Evolutionary conservation across 1,284 basidiomycete species (phyloP), one percentile per base, ranked within the genome.

Genomic region (Mycena sp.): DNA sequence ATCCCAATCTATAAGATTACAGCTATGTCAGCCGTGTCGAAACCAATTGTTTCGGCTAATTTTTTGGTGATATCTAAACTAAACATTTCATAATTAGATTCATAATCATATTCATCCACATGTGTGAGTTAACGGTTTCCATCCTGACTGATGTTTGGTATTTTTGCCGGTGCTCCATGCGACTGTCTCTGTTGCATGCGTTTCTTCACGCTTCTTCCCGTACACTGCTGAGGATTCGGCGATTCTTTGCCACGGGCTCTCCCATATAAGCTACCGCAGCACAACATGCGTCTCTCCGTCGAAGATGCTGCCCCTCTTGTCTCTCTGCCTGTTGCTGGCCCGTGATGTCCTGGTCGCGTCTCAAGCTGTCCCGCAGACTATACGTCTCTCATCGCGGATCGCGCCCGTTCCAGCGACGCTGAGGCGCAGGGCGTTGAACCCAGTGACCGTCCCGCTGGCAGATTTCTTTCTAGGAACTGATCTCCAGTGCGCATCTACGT

Each of bases 381-480:
- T 85, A 50, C 70, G 68, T 9, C 70, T 85, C 14, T 75, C 77
- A 29, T 79, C 82, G 16, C 78, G 82, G 37, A 71, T 69, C 38
- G 67, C 74, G 21, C 71, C 75, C 25, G 56, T 60, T 38, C 73
- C 72, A 19, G 58, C 72, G 29, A 73, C 76, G n/a, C 49, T 78
- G 56, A 74, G 74, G 59, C 72, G 77, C 19, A 74, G 81, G 60
- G 79, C 78, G 14, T 68, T 84, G 41, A 67, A 76, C 35, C 77
- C 82, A 14, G 65, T 74, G 17, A 78, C 76, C 35, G 73, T 83
- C 35, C 82, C 82, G 46, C 72, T 86, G n/a, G 76, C 75, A 19
- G 83, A 85, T 72, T 84, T 83, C 69, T 86, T 85, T 77, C 69
- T 78, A 41, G 83, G 83, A 28, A 86, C 84, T 28, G 85, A 86